These are phyloP conservation scores for Dioscorea zingiberensis DNA, from an alignment of 106 monocot species.

Conservation along the genomic window DNA sequence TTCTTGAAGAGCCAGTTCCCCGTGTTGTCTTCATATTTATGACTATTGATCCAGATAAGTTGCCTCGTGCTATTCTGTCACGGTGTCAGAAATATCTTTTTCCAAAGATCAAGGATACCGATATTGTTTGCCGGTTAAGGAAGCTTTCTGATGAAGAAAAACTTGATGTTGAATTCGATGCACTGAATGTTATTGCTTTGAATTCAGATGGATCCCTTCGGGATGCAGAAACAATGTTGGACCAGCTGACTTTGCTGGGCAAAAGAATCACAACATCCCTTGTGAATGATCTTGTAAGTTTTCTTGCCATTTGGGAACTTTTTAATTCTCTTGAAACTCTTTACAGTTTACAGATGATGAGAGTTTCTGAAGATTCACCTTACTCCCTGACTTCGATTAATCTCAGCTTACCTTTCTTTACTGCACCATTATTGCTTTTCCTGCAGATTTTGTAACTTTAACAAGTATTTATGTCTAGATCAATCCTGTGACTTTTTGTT, in stretches of 20 bases:
- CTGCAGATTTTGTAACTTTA: no score
- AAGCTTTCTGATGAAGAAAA: slow-evolving; percentile 46
- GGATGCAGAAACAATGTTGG: slow-evolving; percentile 72
- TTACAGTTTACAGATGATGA: no score
- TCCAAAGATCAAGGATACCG: slow-evolving; percentile 64
- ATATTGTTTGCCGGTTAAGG: slow-evolving; percentile 41
- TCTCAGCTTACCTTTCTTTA: no score
- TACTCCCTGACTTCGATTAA: no score
- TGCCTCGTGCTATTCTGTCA: slow-evolving; percentile 52
- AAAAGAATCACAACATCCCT: slow-evolving; percentile 54
- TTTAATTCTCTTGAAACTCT: no score
- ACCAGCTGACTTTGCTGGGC: slow-evolving; percentile 56
- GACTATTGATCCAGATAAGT: slow-evolving; percentile 42
- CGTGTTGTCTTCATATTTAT: slow-evolving; percentile 60
- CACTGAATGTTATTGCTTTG: slow-evolving; percentile 54
- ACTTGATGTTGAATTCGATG: slow-evolving; percentile 55
- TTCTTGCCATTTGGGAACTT: neutral
- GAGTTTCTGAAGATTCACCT: no score
- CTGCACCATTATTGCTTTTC: no score
- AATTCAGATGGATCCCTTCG: slow-evolving; percentile 70
- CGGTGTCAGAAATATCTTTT: slow-evolving; percentile 64
- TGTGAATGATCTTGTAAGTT: slow-evolving; percentile 66
- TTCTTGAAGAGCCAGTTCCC: slow-evolving; percentile 50
- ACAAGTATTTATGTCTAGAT: no score
- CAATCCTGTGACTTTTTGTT: no score